Evolutionary conservation across 2,329 filamentous ascomycete species (phyloP), one percentile per base, ranked within the genome.

Genomic region (Immersiporthe knoxdaviesiana): DNA sequence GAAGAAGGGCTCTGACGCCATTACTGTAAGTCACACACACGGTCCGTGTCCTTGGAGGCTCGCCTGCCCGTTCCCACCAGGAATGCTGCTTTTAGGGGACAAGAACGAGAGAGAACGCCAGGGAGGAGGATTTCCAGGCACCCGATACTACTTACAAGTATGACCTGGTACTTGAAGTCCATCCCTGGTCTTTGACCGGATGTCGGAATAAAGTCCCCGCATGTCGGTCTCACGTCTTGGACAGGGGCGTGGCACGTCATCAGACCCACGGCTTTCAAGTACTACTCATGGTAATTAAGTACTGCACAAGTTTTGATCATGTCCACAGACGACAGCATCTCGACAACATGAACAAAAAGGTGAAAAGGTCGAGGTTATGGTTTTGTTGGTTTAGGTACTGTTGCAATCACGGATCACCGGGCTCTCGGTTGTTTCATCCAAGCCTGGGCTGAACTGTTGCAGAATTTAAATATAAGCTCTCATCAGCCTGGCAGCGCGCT

Each of bases 161-260:
- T n/a, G n/a, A n/a, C n/a, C n/a, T n/a, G 35, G 35, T 35, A 4
- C 35, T 35, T 59, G 56, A 11, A 59, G 24, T 8, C 5, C 39
- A 47, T 44, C 60, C 60, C 60, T 63, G 60, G 21, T 21, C 27
- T 6, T 30, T 35, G 35, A 59, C 44, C 68, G 62, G 62, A 47
- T 54, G 52, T 67, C 65, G 65, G 60, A 61, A 41, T 39, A 30
- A 61, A 39, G 44, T 47, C 65, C 68, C 68, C 65, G 68, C 68
- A 70, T 54, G 65, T 67, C 59, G 60, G 65, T 64, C 63, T 65
- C 52, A 47, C 63, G 63, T 59, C 63, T 65, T 65, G 14, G 27
- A 58, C 37, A 32, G 54, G 44, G 59, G 63, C 52, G 35, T 58
- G 52, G 63, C 63, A 65, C 63, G 63, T 59, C 63, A 65, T 65